These are phyloP conservation scores for Amniculicola lignicola DNA, from an alignment of 495 filamentous ascomycete species.

Conservation along the genomic window DNA sequence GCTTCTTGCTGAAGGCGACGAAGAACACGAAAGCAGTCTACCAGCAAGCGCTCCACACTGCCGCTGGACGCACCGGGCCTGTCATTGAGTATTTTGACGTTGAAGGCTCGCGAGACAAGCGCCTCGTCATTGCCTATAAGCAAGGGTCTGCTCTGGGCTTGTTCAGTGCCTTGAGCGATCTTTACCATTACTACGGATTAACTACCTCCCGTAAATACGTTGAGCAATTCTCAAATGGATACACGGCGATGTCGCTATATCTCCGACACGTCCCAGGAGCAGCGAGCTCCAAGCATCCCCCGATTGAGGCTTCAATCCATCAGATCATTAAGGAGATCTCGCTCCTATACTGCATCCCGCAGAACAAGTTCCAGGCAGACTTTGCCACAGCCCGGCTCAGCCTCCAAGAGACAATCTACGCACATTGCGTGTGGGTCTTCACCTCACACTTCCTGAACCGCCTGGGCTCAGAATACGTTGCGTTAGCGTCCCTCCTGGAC, in stretches of 20 bases:
- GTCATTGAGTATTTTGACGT: slow-evolving; percentile 99
- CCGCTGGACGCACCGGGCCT: slow-evolving; percentile 77
- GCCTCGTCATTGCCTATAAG: slow-evolving; percentile 90
- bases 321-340: slow-evolving; percentile 99
- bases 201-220: slow-evolving; percentile 97
- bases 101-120: slow-evolving; percentile 82
- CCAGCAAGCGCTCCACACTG: slow-evolving; percentile 83
- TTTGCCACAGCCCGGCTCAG: slow-evolving; percentile 87
- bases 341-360: slow-evolving; percentile 93
- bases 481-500: slow-evolving; percentile 78
- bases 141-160: slow-evolving; percentile 87
- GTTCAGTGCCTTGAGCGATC: slow-evolving; percentile 90
- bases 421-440: slow-evolving; percentile 95
- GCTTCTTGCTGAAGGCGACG: slow-evolving; percentile 92
- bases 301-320: slow-evolving; percentile 91
- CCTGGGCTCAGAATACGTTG: slow-evolving; percentile 83
- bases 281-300: slow-evolving; percentile 59
- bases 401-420: slow-evolving; percentile 94
- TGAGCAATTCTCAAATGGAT: slow-evolving; percentile 96
- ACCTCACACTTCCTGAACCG: slow-evolving; percentile 96
- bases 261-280: slow-evolving; percentile 63
- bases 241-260: slow-evolving; percentile 94
- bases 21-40: slow-evolving; percentile 94
- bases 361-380: slow-evolving; percentile 87
- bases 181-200: slow-evolving; percentile 98